Evolutionary conservation across 164 flowering plant species (phyloP).

Genomic region (Litsea cubeba): DNA sequence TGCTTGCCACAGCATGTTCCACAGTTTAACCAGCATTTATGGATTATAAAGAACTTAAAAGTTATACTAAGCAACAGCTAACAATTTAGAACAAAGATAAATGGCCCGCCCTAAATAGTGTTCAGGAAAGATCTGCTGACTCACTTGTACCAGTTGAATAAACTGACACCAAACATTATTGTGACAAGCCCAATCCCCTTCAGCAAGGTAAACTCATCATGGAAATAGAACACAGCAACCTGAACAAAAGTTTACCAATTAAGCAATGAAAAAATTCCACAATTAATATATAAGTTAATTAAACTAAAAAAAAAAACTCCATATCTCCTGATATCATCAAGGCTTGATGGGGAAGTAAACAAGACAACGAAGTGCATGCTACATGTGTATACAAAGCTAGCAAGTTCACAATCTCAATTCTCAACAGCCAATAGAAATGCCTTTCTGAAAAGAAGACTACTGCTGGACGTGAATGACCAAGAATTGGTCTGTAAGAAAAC

Average conservation of each 20-base stretch:
- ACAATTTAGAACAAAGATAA: neutral
- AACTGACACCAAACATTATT: conserved; percentile 89
- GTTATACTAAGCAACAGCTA: neutral
- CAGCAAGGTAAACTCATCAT: conserved; percentile 87
- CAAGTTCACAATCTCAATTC: neutral
- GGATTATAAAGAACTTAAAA: neutral
- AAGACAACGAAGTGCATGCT: neutral
- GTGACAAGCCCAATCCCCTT: conserved; percentile 81
- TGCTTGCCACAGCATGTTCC: neutral
- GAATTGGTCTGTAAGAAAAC: neutral
- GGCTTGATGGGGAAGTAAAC: neutral
- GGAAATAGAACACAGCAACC: conserved; percentile 98
- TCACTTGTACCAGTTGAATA: conserved; percentile 99
- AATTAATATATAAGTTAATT: neutral
- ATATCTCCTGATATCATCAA: neutral
- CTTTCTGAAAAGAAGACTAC: neutral
- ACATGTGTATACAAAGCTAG: neutral
- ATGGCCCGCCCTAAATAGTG: neutral
- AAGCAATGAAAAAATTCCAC: neutral
- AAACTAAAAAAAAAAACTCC: neutral
- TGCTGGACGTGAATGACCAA: neutral
- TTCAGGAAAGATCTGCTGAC: conserved; percentile 22
- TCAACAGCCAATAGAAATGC: neutral
- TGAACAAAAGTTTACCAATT: conserved; percentile 18
- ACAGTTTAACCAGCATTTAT: neutral